A percentile compares a stretch with the other conserved stretches of the same genome.
phyloP scores from a whole-genome alignment of 1,284 basidiomycete species.

The Trichosporon coremiiforme region DNA sequence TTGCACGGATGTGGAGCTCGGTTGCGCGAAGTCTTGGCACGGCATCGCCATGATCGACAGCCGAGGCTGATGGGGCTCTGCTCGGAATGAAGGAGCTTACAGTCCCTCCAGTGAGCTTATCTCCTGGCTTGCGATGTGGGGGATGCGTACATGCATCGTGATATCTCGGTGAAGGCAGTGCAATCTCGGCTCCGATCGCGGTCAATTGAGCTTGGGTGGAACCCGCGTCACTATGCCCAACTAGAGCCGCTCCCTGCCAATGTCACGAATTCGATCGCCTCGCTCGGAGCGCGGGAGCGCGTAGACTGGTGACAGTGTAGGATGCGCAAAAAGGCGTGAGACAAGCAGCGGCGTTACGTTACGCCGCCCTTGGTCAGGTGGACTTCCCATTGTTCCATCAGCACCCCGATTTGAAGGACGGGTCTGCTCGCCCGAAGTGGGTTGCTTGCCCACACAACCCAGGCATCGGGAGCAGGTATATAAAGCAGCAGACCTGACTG shows the following conservation, averaged over 20 bases:
- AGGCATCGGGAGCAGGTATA: too few species aligned
- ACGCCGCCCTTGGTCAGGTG: neutral
- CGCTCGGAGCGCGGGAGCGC: neutral
- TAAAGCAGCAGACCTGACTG: too few species aligned
- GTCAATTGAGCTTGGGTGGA: neutral
- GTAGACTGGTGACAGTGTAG: too few species aligned
- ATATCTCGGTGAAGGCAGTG: constrained; percentile 3
- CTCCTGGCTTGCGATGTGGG: too few species aligned
- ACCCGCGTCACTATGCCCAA: neutral
- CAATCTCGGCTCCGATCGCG: constrained; percentile 2
- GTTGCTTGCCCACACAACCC: neutral
- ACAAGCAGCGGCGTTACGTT: neutral
- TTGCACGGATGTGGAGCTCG: too few species aligned
- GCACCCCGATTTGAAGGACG: neutral
- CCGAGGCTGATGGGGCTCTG: neutral
- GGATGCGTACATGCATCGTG: neutral
- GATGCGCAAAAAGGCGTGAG: too few species aligned
- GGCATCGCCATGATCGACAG: neutral
- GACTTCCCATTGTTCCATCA: neutral
- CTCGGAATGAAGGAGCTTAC: neutral
- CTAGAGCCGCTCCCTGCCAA: neutral
- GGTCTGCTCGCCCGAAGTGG: neutral
- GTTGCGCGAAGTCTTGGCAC: too few species aligned
- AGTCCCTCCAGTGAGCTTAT: neutral
- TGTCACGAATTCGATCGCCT: neutral